These are phyloP conservation scores for Botryotinia globosa DNA, from an alignment of 2,329 filamentous ascomycete genomes.

Conservation along the genomic window DNA sequence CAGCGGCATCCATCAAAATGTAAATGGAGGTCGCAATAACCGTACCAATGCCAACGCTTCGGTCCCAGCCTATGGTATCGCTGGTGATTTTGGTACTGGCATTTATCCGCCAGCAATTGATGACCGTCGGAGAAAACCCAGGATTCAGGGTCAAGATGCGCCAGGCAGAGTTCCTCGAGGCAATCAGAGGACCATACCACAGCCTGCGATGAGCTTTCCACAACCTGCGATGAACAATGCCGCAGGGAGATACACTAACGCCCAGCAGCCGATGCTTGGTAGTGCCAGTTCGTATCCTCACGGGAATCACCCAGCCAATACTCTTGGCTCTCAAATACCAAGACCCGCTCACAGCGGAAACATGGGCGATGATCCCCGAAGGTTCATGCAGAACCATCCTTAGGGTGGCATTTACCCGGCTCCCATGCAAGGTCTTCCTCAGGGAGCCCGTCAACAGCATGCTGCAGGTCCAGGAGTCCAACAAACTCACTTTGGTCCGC, in stretches of 20 bases:
- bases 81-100: neutral
- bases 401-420: neutral
- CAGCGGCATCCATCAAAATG: rapidly evolving
- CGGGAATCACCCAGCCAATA: neutral
- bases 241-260: too few species aligned
- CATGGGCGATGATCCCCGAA: neutral
- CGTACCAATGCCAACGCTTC: neutral
- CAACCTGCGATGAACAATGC: neutral
- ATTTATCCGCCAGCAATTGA: neutral
- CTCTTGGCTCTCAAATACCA: neutral
- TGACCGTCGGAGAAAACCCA: neutral
- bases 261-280: neutral
- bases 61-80: neutral
- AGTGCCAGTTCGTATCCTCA: rapidly evolving
- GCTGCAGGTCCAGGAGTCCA: too few species aligned
- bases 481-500: too few species aligned
- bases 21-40: neutral
- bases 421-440: neutral
- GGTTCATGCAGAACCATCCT: neutral
- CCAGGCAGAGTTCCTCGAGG: neutral
- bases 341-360: rapidly evolving
- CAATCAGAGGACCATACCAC: neutral
- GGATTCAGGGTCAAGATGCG: neutral
- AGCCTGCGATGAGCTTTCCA: neutral
- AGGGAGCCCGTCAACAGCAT: neutral